Percentiles rank a stretch among this genome's conserved stretches.
Conservation (phyloP, 2,329 filamentous ascomycete genomes). For the Chrysoporthe puriensis region DNA sequence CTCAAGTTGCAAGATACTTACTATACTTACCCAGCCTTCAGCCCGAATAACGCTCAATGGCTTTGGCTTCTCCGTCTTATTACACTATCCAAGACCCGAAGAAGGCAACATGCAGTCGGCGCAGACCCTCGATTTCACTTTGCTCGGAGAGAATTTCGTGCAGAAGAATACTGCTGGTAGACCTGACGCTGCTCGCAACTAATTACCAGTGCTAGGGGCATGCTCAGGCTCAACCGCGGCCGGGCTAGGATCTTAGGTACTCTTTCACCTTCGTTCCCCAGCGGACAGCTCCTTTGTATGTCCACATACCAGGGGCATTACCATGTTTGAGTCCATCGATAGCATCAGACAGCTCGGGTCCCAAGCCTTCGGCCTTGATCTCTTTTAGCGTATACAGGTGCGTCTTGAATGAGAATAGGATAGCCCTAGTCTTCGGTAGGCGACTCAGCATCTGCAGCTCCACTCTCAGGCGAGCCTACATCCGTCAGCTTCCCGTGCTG, state of each 20-base stretch:
- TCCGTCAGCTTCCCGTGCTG: neutral
- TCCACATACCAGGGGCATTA: conserved; percentile 58
- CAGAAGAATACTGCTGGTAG: no score
- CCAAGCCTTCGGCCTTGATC: conserved; percentile 54
- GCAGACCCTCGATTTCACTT: no score
- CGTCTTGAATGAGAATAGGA: conserved; percentile 62
- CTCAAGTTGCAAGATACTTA: no score
- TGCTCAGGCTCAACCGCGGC: neutral
- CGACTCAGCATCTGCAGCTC: conserved; percentile 58
- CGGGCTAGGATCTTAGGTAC: conserved; percentile 45
- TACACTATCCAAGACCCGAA: no score
- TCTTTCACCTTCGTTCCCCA: conserved; percentile 53
- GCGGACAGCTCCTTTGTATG: conserved; percentile 53
- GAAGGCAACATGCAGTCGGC: no score
- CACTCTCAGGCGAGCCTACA: conserved; percentile 45
- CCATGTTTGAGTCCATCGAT: conserved; percentile 55
- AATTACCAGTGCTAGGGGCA: no score
- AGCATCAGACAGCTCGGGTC: conserved; percentile 51
- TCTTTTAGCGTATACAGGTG: conserved; percentile 53
- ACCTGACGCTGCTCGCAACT: no score
- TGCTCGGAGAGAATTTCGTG: no score
- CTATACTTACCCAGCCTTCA: no score
- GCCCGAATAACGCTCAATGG: no score
- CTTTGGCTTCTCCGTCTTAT: no score
- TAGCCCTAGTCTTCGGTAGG: conserved; percentile 48